Evolutionary conservation across 495 filamentous ascomycete species (phyloP).

Genomic region (Tuber melanosporum): DNA sequence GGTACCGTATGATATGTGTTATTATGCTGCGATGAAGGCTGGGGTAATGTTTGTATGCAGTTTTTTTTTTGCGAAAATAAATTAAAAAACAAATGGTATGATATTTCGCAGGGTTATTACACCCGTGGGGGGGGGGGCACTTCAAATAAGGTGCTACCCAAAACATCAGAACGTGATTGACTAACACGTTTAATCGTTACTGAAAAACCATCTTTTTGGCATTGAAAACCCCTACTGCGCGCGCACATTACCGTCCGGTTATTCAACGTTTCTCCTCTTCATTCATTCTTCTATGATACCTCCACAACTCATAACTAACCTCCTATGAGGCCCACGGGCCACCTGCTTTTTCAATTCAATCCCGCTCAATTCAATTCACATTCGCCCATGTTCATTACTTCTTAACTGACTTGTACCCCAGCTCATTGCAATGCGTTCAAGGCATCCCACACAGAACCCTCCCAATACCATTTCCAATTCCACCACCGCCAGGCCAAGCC

Average conservation of each 20-base stretch:
- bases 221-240: no score
- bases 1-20: not conserved
- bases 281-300: not conserved
- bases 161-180: no score
- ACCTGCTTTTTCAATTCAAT: not conserved
- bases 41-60: not conserved
- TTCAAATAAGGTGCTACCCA: no score
- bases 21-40: not conserved
- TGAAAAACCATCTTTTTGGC: no score
- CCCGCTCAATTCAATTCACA: not conserved
- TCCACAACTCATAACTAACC: not conserved
- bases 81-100: not conserved
- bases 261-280: not conserved
- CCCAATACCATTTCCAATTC: not conserved
- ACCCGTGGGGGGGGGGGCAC: no score
- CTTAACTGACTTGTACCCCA: not conserved
- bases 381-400: not conserved
- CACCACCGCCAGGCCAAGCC: not conserved
- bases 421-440: not conserved
- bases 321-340: not conserved
- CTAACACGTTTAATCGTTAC: no score
- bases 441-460: not conserved
- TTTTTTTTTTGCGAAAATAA: not conserved
- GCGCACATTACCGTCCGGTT: not conserved
- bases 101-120: not conserved